Conservation (phyloP, 257 asterid species). For the Ajuga chamaepitys region DNA sequence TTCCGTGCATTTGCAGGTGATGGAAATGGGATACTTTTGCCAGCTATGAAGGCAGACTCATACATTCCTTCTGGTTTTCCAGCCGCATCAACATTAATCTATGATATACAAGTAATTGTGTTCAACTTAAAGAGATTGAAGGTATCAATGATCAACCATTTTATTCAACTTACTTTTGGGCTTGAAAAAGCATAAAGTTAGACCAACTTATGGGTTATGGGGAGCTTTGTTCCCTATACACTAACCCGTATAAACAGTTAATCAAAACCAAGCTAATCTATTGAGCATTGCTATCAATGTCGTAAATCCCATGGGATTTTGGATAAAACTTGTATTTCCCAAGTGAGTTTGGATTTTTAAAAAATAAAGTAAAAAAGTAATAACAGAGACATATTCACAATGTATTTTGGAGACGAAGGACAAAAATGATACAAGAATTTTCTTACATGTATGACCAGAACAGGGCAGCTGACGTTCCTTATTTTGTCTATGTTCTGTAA, state of each 20-base stretch:
- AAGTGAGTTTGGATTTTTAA: too few relatives aligned
- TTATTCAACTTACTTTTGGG: neutral
- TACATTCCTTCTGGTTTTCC: neutral
- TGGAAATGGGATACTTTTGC: neutral
- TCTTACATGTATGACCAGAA: slow-evolving; percentile 95
- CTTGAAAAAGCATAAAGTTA: neutral
- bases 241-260: neutral
- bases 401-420: neutral
- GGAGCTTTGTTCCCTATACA: neutral
- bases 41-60: neutral
- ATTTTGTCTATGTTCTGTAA: slow-evolving; percentile 93
- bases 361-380: too few relatives aligned
- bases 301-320: neutral
- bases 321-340: neutral
- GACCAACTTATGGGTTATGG: neutral
- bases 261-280: neutral
- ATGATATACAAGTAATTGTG: neutral
- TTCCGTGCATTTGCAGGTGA: too few relatives aligned
- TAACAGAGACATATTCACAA: neutral
- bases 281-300: neutral
- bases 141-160: too few relatives aligned
- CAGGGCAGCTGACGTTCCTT: slow-evolving; percentile 81
- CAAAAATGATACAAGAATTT: slow-evolving; percentile 2
- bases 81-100: neutral
- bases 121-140: neutral